These are phyloP conservation scores for Mycosarcoma mackinlayi DNA, from an alignment of 1,284 basidiomycete species.

Conservation along the genomic window DNA sequence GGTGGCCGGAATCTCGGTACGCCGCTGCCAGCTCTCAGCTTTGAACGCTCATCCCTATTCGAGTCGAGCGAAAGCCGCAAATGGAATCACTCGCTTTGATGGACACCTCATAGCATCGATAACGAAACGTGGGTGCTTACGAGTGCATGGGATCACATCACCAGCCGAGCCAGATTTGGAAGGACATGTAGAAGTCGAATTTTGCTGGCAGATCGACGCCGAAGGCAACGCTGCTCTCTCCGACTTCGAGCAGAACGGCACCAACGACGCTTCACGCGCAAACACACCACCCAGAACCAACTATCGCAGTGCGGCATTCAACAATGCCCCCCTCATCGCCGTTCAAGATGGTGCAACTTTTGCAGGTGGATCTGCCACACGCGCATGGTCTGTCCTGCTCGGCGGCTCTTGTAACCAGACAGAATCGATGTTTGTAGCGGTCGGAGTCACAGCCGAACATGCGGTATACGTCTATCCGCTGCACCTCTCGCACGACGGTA, in stretches of 20 bases:
- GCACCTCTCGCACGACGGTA: not conserved
- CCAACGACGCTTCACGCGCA: conserved; percentile 7
- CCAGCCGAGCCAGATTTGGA: not conserved
- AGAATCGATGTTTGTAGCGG: conserved; percentile 18
- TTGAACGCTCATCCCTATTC: too few relatives aligned
- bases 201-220: conserved; percentile 10
- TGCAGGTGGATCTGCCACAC: conserved; percentile 2
- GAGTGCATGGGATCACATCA: not conserved
- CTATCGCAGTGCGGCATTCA: conserved; percentile 36
- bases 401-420: not conserved
- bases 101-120: conserved; percentile 10
- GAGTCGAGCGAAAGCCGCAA: too few relatives aligned
- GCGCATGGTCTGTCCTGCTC: conserved; percentile 39
- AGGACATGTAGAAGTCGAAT: not conserved
- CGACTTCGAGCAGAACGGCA: not conserved
- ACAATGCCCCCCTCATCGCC: conserved; percentile 22
- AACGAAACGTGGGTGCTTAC: conserved; percentile 13
- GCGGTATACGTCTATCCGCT: conserved; percentile 35
- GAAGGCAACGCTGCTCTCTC: not conserved
- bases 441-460: conserved; percentile 25
- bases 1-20: conserved; percentile 17
- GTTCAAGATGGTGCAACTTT: not conserved
- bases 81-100: too few relatives aligned
- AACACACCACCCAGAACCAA: conserved; percentile 15
- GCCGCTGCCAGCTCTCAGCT: too few relatives aligned